Base-by-base conservation (phyloP, 2,329 filamentous ascomycete genomes). In the Fusarium palustre region DNA sequence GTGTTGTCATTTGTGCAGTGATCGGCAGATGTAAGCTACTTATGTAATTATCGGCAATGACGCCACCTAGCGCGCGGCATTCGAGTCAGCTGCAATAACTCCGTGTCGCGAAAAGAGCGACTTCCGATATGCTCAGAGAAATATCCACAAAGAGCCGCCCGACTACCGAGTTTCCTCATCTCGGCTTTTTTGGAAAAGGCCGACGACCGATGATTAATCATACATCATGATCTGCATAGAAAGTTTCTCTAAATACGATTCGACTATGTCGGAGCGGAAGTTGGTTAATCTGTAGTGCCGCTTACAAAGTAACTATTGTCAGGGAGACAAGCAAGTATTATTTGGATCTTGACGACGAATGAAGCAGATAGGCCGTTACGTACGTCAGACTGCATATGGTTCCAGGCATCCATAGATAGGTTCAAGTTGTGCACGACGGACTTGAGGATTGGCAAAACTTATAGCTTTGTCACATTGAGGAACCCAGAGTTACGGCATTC, bases 131-230 rank as follows among this genome's bases (percentile, higher is more conserved):
- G 18, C 16, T 43, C 15, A 36, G 13, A 4, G 38, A n/a, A 15
- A 42, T 33, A 28, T 24, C 18, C 46, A 64, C 52, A 30, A 34
- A 53, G 12, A 45, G 46, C 64, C 59, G 59, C 39, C 66, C 66
- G 66, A 68, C 59, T 55, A 24, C 64, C 66, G 66, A 50, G 3
- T 38, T 7, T 10, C 20, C 3, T 20, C 18, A 4, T 20, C 4
- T 50, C 47, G 47, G 47, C 33, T 20, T 50, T 50, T 38, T 9
- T 2, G 7, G 9, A 11, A 38, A 38, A 50, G 18, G 13, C 33
- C 47, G 47, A 50, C n/a, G 20, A 11, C 47, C 47, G 47, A 28
- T 50, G 24, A 30, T 45, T 30, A 8, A 45, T 30, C 12, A 7
- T 30, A 16, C 25, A 45, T 15, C 18, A 24, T 45, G 1, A 45